Evolutionary conservation across 306 rosid species (phyloP).

Genomic region (Neltuma alba): DNA sequence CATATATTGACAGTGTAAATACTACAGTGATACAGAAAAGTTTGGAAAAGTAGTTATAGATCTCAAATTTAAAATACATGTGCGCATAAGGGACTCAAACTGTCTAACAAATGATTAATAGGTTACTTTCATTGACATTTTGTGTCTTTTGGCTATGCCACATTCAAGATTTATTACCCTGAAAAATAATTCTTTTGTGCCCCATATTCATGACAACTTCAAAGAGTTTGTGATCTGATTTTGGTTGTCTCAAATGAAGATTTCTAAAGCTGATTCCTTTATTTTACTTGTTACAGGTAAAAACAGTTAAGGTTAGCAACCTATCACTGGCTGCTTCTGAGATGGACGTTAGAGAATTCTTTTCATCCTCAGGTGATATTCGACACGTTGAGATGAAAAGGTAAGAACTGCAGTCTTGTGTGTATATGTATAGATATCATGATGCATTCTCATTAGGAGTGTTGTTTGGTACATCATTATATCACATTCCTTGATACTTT

Average conservation of each 20-base stretch:
- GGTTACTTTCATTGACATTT: constrained; percentile 6
- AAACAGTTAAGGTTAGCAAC: constrained; percentile 76
- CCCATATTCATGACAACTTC: neutral
- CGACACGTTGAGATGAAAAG: constrained; percentile 73
- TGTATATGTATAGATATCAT: neutral
- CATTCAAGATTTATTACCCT: neutral
- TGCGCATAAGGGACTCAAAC: neutral
- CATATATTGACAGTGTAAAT: no score
- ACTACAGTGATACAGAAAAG: no score
- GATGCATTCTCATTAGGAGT: neutral
- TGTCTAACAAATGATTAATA: neutral
- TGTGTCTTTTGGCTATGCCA: neutral
- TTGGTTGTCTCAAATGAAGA: neutral
- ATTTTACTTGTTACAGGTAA: constrained; percentile 51
- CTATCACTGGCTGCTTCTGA: constrained; percentile 54
- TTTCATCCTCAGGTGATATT: constrained; percentile 83
- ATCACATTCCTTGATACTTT: neutral
- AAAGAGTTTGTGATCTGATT: neutral
- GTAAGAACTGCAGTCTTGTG: constrained; percentile 49
- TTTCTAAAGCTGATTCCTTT: constrained; percentile 6
- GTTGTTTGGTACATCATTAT: neutral
- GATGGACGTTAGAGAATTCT: constrained; percentile 73
- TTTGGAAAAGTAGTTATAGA: constrained; percentile 11
- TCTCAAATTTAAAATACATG: constrained; percentile 5
- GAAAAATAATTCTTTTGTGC: constrained; percentile 3